phyloP scores from a whole-genome alignment of 148 eudicot species.

The Amaranthus cruentus region DNA sequence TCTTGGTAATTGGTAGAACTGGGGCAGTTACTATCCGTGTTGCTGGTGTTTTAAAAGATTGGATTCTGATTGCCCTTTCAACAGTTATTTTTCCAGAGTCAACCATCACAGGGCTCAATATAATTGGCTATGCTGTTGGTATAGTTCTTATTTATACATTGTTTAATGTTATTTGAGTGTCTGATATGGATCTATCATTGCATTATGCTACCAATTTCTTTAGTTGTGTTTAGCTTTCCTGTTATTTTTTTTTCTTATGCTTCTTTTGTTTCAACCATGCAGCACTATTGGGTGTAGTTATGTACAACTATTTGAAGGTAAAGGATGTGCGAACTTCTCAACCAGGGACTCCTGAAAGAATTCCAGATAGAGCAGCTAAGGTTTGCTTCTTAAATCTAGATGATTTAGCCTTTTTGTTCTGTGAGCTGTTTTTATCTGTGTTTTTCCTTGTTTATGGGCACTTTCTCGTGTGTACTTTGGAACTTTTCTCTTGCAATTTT shows the following conservation, averaged over 20 bases:
- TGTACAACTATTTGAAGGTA: conserved; percentile 72
- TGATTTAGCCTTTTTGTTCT: neutral
- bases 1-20: conserved; percentile 88
- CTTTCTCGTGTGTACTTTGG: too few relatives aligned
- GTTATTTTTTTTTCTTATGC: neutral
- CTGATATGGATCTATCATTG: neutral
- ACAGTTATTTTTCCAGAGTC: conserved; percentile 88
- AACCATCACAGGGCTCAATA: conserved; percentile 71
- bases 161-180: neutral
- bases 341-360: conserved; percentile 33
- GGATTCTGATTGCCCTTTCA: conserved; percentile 92
- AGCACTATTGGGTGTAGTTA: conserved; percentile 67
- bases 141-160: neutral
- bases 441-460: neutral
- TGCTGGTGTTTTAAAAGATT: conserved; percentile 90
- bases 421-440: neutral
- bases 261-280: conserved; percentile 8
- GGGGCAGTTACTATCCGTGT: conserved; percentile 89
- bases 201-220: conserved; percentile 1
- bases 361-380: conserved; percentile 47
- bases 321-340: conserved; percentile 52
- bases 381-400: conserved; percentile 22
- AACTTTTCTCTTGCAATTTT: neutral
- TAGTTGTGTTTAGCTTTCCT: neutral
- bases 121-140: conserved; percentile 90